Base-by-base conservation (phyloP, 148 eudicot genomes). In the Tetragonia tetragonoides region DNA sequence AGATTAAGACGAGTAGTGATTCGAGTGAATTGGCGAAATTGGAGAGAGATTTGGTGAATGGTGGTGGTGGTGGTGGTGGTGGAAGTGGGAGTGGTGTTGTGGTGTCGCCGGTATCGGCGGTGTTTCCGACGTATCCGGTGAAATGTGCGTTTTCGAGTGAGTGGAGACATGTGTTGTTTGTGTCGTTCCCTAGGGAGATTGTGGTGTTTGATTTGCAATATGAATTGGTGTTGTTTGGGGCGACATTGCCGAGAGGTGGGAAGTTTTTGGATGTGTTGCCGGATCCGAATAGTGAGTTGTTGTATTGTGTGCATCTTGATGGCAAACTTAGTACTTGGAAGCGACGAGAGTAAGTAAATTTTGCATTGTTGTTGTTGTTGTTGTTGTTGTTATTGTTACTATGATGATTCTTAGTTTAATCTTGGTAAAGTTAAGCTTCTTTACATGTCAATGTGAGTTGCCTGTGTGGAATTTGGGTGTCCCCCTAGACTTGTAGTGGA, bases 161-260 rank as follows among this genome's bases (percentile, higher is more conserved):
- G 41, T 96, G 97, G 99, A 88, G 85, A 85, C 90, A 96, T 69
- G 81, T 96, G 24, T 62, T 93, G 76, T 90, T 87, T 24, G 90
- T 87, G 23, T 86, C 86, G 12, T 96, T 96, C 51, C 99, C 99
- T 7, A 93, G 97, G 84, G 99, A 96, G 83, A 39, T 96, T 82
- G 92, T 96, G 44, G 94, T 91, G 83, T 96, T 85, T 82, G 99
- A 96, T 87, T 79, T 96, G 85, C 88, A 90, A 69, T 96, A 93
- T 39, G 89, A 89, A 81, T 85, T 89, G 54, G 83, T 89, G 10
- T 81, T 96, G 84, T 89, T 78, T 34, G 72, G 76, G 0, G 84
- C 85, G 0, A 87, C 85, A 23, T 81, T 93, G 90, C 98, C 97
- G 0, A 82, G 99, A 47, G 93, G 99, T 0, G 95, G 97, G 42